phyloP scores from a whole-genome alignment of 2,329 filamentous ascomycete genomes.

The Diplocarpon rosae region DNA sequence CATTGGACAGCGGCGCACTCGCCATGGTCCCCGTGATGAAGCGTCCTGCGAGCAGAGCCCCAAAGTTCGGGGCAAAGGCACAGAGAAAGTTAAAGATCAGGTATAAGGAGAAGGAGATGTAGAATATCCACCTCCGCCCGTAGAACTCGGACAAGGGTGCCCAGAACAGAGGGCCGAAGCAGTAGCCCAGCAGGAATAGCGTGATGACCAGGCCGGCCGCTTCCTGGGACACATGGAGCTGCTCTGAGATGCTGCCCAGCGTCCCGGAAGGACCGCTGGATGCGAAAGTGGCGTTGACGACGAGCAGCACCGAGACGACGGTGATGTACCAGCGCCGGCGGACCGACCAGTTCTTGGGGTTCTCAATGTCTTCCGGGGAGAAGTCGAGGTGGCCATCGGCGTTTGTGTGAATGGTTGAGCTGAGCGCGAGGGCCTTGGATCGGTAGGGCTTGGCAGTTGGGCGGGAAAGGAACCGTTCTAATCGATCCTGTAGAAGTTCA shows the following conservation, averaged over 20 bases:
- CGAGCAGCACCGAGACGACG: slow-evolving; percentile 29
- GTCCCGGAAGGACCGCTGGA: slow-evolving; percentile 33
- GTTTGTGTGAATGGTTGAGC: slow-evolving; percentile 13
- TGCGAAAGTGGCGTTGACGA: slow-evolving; percentile 32
- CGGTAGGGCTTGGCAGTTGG: slow-evolving; percentile 23
- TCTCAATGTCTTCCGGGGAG: slow-evolving; percentile 34
- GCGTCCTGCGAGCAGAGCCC: slow-evolving; percentile 49
- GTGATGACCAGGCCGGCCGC: slow-evolving; percentile 33
- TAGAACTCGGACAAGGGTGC: slow-evolving; percentile 38
- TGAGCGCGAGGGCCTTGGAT: slow-evolving; percentile 11
- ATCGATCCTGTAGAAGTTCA: slow-evolving; percentile 8
- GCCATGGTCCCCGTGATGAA: slow-evolving; percentile 56
- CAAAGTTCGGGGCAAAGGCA: slow-evolving; percentile 46
- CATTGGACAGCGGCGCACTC: slow-evolving; percentile 49
- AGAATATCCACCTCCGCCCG: slow-evolving; percentile 48
- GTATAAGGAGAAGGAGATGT: slow-evolving; percentile 44
- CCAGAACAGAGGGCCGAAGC: slow-evolving; percentile 35
- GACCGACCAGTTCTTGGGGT: slow-evolving; percentile 31
- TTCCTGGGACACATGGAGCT: slow-evolving; percentile 30
- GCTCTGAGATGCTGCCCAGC: slow-evolving; percentile 27
- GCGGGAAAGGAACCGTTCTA: slow-evolving; percentile 21
- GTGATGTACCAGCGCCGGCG: slow-evolving; percentile 32
- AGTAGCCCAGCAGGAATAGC: slow-evolving; percentile 35
- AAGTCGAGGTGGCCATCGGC: slow-evolving; percentile 28
- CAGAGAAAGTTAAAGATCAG: slow-evolving; percentile 51